Evolutionary conservation across 352 stramenopile genomes (phyloP), one percentile per base, ranked within the genome.

Genomic region (Globisporangium nunn): DNA sequence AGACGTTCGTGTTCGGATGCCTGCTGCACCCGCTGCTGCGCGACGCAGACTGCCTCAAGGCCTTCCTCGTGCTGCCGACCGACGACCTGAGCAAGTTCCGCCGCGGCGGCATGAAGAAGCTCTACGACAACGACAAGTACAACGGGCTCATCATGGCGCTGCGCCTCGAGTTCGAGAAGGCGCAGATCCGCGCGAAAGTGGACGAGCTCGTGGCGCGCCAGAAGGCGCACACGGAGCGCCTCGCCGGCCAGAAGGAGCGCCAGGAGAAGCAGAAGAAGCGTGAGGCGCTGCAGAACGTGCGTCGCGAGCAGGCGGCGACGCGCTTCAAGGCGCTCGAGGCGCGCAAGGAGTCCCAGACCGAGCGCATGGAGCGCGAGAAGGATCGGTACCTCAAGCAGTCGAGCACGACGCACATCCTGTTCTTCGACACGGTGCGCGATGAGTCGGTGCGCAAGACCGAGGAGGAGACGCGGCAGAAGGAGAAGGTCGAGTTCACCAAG

Each of bases 401-500:
- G 6, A 72, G 59, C 60, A 85, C 75, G 46, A 88, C 78, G 0
- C 75, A 91, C 72, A 88, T 94, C 47, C 67, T 94, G 46, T 94
- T 89, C 67, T 90, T 91, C 52, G 84, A 94, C 64, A 88, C 82
- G 0, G 75, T 90, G 43, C 75, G 70, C 2, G 84, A 94, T 41
- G 74, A 89, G 50, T 76, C 73, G 0, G 72, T 84, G 35, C 81
- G 84, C 46, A 77, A 81, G 56, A 87, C 72, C 0, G 84, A 94
- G 56, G 84, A 94, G 61, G 81, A 94, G 63, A 86, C 74, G 6
- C 84, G 81, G 17, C 70, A 83, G 47, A 89, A 89, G 65, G 84
- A 94, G 61, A 94, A 94, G 70, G 79, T 94, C 18, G 84, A 94
- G 68, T 94, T 94, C 61, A 90, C 79, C 54, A 92, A 92, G 67